A percentile compares a stretch with the other conserved stretches of the same genome.
These are phyloP conservation scores for Penicillium hordei DNA, from an alignment of 2,329 filamentous ascomycete genomes.

Conservation along the genomic window DNA sequence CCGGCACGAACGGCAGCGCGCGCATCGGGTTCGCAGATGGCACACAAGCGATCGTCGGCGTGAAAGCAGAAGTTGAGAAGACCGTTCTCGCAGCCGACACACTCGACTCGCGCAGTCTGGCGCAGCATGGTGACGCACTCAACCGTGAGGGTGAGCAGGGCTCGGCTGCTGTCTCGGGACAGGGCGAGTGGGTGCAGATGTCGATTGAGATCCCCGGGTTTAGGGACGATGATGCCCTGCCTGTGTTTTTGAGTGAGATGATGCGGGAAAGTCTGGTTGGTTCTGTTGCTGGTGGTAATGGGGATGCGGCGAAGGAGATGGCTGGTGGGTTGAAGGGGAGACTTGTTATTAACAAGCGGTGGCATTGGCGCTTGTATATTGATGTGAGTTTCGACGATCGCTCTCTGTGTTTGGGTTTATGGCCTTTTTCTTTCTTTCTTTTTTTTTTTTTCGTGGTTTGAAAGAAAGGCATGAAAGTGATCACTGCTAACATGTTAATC, in stretches of 20 bases:
- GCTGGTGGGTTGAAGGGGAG: conserved; percentile 65
- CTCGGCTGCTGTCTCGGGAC: conserved; percentile 29
- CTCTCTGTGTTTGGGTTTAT: neutral
- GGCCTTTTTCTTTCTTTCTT: no score
- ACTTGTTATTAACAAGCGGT: conserved; percentile 83
- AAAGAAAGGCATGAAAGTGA: no score
- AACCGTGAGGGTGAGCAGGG: conserved; percentile 29
- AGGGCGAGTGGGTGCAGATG: conserved; percentile 82
- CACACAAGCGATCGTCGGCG: conserved; percentile 90
- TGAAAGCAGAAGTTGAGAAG: conserved; percentile 91
- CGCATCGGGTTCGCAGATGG: conserved; percentile 93
- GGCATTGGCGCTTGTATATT: conserved; percentile 95
- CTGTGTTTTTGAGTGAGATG: conserved; percentile 85
- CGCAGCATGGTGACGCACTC: conserved; percentile 34
- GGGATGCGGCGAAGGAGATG: conserved; percentile 60
- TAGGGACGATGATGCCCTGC: conserved; percentile 85
- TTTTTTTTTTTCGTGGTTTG: no score
- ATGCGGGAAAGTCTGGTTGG: conserved; percentile 78
- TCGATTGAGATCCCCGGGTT: conserved; percentile 87
- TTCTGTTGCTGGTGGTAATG: conserved; percentile 69
- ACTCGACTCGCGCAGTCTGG: conserved; percentile 42
- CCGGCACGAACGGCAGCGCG: conserved; percentile 86
- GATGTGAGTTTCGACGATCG: conserved; percentile 59
- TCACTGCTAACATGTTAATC: conserved; percentile 9
- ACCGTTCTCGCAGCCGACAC: conserved; percentile 49